These are phyloP conservation scores for Lumnitzera littorea DNA, from an alignment of 345 rosid species.

Conservation along the genomic window DNA sequence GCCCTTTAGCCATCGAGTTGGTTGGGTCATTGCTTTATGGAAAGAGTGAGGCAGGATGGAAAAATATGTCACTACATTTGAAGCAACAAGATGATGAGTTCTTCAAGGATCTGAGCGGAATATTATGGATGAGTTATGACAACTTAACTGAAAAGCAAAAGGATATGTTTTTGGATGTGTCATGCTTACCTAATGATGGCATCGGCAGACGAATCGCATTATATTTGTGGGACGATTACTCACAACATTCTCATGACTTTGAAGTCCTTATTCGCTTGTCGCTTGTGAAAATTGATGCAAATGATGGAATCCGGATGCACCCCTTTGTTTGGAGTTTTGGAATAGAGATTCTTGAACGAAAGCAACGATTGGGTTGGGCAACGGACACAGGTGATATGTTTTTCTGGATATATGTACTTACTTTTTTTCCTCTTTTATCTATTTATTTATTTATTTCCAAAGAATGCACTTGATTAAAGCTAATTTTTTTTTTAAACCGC, in stretches of 20 bases:
- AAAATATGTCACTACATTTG: neutral
- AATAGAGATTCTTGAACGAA: slow-evolving; percentile 2
- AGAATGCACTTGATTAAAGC: no score
- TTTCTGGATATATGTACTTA: no score
- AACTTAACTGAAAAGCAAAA: neutral
- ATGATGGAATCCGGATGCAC: slow-evolving; percentile 10
- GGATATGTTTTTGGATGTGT: slow-evolving; percentile 13
- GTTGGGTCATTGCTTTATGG: slow-evolving; percentile 4
- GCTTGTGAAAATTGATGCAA: slow-evolving; percentile 4
- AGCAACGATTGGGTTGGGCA: neutral
- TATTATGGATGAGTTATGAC: neutral
- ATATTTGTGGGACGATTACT: slow-evolving; percentile 2
- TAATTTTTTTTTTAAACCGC: no score
- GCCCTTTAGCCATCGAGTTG: slow-evolving; percentile 14
- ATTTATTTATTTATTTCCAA: no score
- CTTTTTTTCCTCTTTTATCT: no score
- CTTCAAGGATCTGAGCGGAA: neutral
- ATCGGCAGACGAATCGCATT: neutral
- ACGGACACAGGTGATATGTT: no score
- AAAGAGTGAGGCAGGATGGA: neutral
- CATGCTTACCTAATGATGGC: slow-evolving; percentile 1
- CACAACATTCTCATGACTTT: neutral
- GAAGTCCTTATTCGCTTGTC: neutral
- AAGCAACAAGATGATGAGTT: neutral
- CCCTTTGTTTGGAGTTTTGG: slow-evolving; percentile 13